Conservation (phyloP, 2,329 filamentous ascomycete genomes). For the Xylaria sp. region DNA sequence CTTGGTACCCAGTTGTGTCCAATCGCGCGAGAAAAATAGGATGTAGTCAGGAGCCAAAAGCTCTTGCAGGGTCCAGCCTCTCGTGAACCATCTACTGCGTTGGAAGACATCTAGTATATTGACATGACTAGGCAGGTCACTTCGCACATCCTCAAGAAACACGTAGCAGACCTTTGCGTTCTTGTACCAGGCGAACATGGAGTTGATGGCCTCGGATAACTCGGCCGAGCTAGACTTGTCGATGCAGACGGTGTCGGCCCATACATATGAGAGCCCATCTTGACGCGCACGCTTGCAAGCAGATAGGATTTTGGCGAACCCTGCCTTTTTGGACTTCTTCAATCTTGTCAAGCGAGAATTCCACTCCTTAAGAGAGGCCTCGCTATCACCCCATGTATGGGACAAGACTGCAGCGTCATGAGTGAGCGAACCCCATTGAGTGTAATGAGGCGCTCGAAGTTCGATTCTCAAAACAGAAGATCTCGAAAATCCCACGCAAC, state of each 20-base stretch:
- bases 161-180: conserved; percentile 23
- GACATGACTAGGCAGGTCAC: not conserved
- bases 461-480: not conserved
- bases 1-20: conserved; percentile 20
- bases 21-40: conserved; percentile 20
- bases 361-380: conserved; percentile 16
- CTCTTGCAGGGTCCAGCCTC: conserved; percentile 25
- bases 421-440: not conserved
- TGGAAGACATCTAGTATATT: conserved; percentile 7
- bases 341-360: conserved; percentile 12
- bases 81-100: conserved; percentile 19
- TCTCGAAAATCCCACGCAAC: no score
- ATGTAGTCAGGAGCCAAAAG: conserved; percentile 23
- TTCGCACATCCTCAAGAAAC: conserved; percentile 17
- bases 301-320: conserved; percentile 23
- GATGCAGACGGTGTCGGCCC: conserved; percentile 27
- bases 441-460: not conserved
- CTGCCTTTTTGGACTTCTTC: conserved; percentile 2
- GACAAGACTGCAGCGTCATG: conserved; percentile 9
- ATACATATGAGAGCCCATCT: conserved; percentile 20
- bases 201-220: conserved; percentile 25
- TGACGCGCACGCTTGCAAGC: conserved; percentile 22
- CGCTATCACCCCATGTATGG: conserved; percentile 21
- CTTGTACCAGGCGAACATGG: conserved; percentile 22
- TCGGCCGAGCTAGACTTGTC: conserved; percentile 28